These are phyloP conservation scores for Prunus armeniaca DNA, from an alignment of 306 rosid genomes.

Conservation along the genomic window DNA sequence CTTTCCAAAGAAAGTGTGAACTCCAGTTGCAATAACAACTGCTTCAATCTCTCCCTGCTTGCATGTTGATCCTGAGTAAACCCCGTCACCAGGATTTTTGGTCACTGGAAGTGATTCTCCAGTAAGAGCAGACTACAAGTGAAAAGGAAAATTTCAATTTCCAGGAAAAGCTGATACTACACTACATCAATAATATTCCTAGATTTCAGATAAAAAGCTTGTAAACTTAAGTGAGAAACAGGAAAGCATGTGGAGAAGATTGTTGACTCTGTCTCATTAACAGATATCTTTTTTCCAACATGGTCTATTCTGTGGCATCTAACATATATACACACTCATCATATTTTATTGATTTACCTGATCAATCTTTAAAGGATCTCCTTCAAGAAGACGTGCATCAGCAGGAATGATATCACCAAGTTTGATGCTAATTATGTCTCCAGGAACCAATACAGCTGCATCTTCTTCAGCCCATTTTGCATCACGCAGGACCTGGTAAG, in stretches of 20 bases:
- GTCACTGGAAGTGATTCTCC: slow-evolving; percentile 65
- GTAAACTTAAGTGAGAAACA: neutral
- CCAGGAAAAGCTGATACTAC: neutral
- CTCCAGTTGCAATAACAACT: slow-evolving; percentile 76
- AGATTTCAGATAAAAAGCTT: no score
- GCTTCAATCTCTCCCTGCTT: slow-evolving; percentile 84
- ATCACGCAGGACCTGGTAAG: slow-evolving; percentile 50
- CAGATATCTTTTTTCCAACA: neutral
- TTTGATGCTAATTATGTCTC: slow-evolving; percentile 74
- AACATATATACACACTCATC: neutral
- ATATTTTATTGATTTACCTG: slow-evolving; percentile 35
- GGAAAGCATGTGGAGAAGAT: neutral
- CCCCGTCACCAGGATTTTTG: slow-evolving; percentile 61
- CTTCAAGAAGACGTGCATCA: slow-evolving; percentile 74
- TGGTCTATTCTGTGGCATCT: neutral
- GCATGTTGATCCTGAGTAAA: slow-evolving; percentile 82
- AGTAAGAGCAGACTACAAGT: slow-evolving; percentile 71
- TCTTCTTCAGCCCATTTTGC: slow-evolving; percentile 83
- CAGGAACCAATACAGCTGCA: slow-evolving; percentile 68
- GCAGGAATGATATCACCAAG: slow-evolving; percentile 79
- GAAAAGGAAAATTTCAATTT: slow-evolving; percentile 12
- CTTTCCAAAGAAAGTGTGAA: slow-evolving; percentile 78
- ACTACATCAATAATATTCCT: no score
- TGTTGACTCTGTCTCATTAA: neutral
- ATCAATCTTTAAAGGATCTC: slow-evolving; percentile 80